Evolutionary conservation across 768 basidiomycete genomes (phyloP).

Genomic region (Boletus rufocinnamomeus): DNA sequence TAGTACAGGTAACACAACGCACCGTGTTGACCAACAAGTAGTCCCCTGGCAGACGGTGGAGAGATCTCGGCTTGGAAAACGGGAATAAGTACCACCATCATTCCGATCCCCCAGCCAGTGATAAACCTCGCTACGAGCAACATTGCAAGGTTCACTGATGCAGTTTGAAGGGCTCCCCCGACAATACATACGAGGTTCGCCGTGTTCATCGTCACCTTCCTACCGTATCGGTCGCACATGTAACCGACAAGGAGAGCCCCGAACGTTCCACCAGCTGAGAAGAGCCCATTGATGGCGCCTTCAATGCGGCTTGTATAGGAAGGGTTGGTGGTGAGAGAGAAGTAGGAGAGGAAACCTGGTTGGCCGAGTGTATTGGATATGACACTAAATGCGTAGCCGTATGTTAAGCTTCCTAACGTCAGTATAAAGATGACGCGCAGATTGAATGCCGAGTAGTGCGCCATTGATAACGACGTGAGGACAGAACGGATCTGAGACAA

Average conservation of each 20-base stretch:
- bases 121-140: conserved; percentile 1
- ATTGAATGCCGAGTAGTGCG: not conserved
- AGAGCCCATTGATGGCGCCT: conserved; percentile 1
- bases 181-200: not conserved
- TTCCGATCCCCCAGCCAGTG: not conserved
- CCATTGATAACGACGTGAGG: not conserved
- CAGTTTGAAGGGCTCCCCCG: conserved; percentile 1
- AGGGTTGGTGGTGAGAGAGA: not conserved
- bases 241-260: not conserved
- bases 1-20: not conserved
- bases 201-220: conserved; percentile 1
- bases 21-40: conserved; percentile 3
- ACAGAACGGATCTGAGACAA: not conserved
- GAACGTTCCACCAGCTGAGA: not conserved
- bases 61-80: conserved; percentile 2
- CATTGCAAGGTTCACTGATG: not conserved
- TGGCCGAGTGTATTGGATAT: conserved; percentile 1
- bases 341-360: conserved; percentile 1
- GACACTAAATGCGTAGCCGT: conserved; percentile 1
- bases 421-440: not conserved
- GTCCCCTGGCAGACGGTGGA: not conserved
- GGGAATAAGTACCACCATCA: conserved; percentile 1
- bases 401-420: not conserved
- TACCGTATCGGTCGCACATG: not conserved
- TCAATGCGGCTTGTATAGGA: not conserved